Conservation (phyloP, 768 basidiomycete species). For the Boletellus ananas region DNA sequence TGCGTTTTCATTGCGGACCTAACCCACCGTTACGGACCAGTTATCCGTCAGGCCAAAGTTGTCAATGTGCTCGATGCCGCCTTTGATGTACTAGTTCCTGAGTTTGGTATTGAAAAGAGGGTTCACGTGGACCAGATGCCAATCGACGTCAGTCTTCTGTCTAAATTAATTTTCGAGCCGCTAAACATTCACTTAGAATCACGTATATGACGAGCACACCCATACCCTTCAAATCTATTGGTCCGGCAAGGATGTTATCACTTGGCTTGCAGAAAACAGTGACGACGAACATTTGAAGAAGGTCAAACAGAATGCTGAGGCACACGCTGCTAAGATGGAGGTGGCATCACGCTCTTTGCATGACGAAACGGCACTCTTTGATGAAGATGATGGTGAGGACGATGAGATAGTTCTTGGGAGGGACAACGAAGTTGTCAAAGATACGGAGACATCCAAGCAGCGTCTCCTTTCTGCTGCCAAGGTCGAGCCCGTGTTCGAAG, state of each 20-base stretch:
- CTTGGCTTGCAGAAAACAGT: constrained; percentile 91
- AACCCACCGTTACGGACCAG: constrained; percentile 92
- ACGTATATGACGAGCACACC: constrained; percentile 93
- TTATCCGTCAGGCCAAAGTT: constrained; percentile 92
- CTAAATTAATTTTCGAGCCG: neutral
- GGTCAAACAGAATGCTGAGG: constrained; percentile 89
- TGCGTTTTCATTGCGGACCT: constrained; percentile 93
- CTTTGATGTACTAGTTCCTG: constrained; percentile 93
- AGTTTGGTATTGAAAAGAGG: constrained; percentile 98
- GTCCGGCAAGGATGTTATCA: constrained; percentile 92
- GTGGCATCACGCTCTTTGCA: constrained; percentile 80
- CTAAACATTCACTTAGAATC: constrained; percentile 57
- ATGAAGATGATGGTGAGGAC: constrained; percentile 78
- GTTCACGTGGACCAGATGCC: constrained; percentile 99
- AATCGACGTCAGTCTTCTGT: constrained; percentile 65
- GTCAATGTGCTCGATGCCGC: constrained; percentile 96
- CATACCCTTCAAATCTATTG: constrained; percentile 94
- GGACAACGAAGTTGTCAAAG: constrained; percentile 37
- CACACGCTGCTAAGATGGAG: constrained; percentile 89
- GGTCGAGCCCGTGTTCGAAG: constrained; percentile 77
- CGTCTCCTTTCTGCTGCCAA: constrained; percentile 73
- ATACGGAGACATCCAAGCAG: constrained; percentile 70
- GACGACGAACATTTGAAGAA: constrained; percentile 96
- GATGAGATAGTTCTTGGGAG: constrained; percentile 80
- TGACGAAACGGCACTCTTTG: constrained; percentile 85